These are phyloP conservation scores for Domatiomyces globalis DNA, from an alignment of 2,329 filamentous ascomycete species.

Conservation along the genomic window DNA sequence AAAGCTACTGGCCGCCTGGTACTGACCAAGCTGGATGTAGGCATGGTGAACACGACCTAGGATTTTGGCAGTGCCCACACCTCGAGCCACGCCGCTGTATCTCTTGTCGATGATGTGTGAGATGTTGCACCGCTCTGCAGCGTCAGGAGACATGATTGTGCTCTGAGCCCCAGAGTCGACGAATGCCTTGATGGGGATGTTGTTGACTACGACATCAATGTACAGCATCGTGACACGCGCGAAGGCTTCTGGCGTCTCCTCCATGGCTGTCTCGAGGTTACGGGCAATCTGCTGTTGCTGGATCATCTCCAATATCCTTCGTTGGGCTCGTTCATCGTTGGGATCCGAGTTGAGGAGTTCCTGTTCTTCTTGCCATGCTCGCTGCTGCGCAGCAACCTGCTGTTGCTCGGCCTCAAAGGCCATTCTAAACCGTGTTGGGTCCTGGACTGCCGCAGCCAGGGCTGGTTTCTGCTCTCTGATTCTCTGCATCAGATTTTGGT, in stretches of 20 bases:
- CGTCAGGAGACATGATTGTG: conserved; percentile 94
- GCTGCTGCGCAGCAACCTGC: conserved; percentile 56
- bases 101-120: conserved; percentile 89
- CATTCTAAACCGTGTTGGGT: conserved; percentile 61
- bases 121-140: conserved; percentile 83
- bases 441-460: conserved; percentile 60
- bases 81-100: conserved; percentile 80
- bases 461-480: conserved; percentile 60
- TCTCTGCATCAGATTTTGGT: conserved; percentile 57
- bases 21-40: conserved; percentile 79
- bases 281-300: conserved; percentile 86
- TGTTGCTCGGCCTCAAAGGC: conserved; percentile 54
- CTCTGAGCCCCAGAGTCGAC: conserved; percentile 96
- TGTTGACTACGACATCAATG: conserved; percentile 88
- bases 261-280: conserved; percentile 91
- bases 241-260: conserved; percentile 90
- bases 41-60: conserved; percentile 90
- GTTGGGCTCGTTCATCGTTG: conserved; percentile 83
- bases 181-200: conserved; percentile 80
- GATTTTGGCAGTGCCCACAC: conserved; percentile 87
- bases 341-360: conserved; percentile 89
- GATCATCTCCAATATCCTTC: conserved; percentile 92
- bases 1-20: conserved; percentile 85
- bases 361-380: conserved; percentile 52
- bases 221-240: conserved; percentile 93